Base-by-base conservation (phyloP, 768 basidiomycete species). In the Suillus plorans region DNA sequence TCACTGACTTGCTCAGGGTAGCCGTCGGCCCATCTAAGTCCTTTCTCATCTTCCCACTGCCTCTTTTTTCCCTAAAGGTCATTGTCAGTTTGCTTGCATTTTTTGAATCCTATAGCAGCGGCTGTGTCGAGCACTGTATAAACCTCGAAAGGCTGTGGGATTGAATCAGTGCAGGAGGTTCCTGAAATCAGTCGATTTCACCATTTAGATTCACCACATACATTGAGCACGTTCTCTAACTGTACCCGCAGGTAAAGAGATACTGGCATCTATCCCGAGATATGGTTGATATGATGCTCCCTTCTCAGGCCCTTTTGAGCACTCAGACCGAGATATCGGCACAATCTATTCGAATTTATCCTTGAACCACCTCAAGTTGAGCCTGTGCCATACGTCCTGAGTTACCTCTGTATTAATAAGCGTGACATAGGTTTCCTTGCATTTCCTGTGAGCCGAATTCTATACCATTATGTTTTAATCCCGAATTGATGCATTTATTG, bases 31-130 rank as follows among this genome's bases (percentile, higher is more conserved):
- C 53, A 28, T 68, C 64, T 67, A 62, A 67, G 69, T 64, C 60
- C 57, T 67, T 22, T 70, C 68, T 61, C 68, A 62, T 55, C 69
- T 64, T 31, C 62, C 64, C 65, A 67, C 69, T 60, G 59, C 58
- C 64, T 53, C 22, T 28, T 59, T 57, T 59, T 59, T 31, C 31
- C 39, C 16, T 28, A 42, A 34, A 34, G 34, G 12, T 31, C 58
- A 42, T 13, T 59, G 7, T 42, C 37, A 59, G 41, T 59, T 59
- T 59, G 6, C 41, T 59, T 42, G 58, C 16, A 16, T 59, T 59
- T 42, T 13, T 44, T 28, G n/a, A 59, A 42, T 10, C 28, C 9
- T 41, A 28, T 18, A 58, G 9, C 58, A 20, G 39, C 37, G 42
- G 25, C 41, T 13, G 41, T 42, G 41, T 18, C 6, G 18, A 31